Evolutionary conservation across 352 stramenopile species (phyloP).

Genomic region (Phytophthora uliginosa): DNA sequence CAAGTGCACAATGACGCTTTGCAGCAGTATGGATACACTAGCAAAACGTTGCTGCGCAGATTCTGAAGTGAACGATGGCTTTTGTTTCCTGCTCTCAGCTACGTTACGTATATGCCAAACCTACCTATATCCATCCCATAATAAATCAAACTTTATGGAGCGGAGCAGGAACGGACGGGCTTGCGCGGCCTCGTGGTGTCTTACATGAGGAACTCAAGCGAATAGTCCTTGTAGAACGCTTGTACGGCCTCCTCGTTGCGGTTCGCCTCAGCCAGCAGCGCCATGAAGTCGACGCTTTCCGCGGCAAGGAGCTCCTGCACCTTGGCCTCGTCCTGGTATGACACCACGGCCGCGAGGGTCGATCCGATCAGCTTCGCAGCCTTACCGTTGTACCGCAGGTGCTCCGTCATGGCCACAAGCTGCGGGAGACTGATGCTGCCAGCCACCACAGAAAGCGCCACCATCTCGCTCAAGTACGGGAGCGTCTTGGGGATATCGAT

Average conservation of each 20-base stretch:
- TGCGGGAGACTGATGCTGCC: slow-evolving; percentile 53
- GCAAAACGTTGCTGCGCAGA: not conserved
- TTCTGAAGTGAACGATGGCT: slow-evolving; percentile 21
- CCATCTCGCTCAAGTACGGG: slow-evolving; percentile 77
- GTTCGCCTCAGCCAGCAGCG: slow-evolving; percentile 52
- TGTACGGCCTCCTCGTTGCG: slow-evolving; percentile 45
- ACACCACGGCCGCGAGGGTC: slow-evolving; percentile 49
- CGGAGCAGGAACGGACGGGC: slow-evolving; percentile 26
- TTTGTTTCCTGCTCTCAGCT: slow-evolving; percentile 38
- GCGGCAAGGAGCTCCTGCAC: slow-evolving; percentile 47
- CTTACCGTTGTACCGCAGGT: slow-evolving; percentile 70
- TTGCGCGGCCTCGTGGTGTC: slow-evolving; percentile 21
- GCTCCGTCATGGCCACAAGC: slow-evolving; percentile 56
- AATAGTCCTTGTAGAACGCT: slow-evolving; percentile 54
- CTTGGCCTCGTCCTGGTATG: slow-evolving; percentile 50
- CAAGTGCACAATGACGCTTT: not conserved
- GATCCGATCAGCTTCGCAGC: slow-evolving; percentile 67
- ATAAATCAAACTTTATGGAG: slow-evolving; percentile 35
- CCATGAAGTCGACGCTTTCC: slow-evolving; percentile 50
- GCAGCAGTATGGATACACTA: not conserved
- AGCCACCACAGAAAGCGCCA: slow-evolving; percentile 64
- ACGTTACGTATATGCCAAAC: slow-evolving; percentile 35
- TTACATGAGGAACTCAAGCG: slow-evolving; percentile 56
- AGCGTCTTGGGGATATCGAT: slow-evolving; percentile 85
- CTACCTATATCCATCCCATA: slow-evolving; percentile 39